These are phyloP conservation scores for Penicillium coprophilum DNA, from an alignment of 495 filamentous ascomycete species.

Conservation along the genomic window DNA sequence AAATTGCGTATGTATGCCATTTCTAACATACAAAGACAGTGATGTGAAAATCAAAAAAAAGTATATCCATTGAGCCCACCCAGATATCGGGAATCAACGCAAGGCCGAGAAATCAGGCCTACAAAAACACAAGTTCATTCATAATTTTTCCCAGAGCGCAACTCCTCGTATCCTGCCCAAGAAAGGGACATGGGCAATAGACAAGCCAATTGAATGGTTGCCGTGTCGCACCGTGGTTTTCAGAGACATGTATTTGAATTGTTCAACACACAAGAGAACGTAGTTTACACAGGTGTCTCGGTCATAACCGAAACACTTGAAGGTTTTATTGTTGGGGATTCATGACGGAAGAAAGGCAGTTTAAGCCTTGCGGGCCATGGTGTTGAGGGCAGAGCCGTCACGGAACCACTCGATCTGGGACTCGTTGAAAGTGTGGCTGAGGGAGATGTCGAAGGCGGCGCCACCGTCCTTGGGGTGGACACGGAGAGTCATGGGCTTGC, in stretches of 20 bases:
- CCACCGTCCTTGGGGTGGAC: slow-evolving; percentile 85
- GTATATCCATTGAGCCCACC: slow-evolving; percentile 51
- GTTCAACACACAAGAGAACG: slow-evolving; percentile 16
- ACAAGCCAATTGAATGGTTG: not conserved
- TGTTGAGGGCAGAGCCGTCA: slow-evolving; percentile 94
- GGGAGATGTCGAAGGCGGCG: slow-evolving; percentile 72
- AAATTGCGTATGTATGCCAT: slow-evolving; percentile 45
- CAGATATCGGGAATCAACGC: slow-evolving; percentile 37
- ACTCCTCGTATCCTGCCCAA: slow-evolving; percentile 37
- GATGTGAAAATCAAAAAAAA: slow-evolving; percentile 41
- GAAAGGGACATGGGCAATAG: slow-evolving; percentile 21
- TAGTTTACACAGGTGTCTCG: slow-evolving; percentile 12
- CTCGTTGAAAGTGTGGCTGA: slow-evolving; percentile 95
- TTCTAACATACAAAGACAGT: slow-evolving; percentile 45
- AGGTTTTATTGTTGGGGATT: slow-evolving; percentile 10
- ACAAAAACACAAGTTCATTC: slow-evolving; percentile 42
- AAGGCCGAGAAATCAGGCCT: slow-evolving; percentile 29
- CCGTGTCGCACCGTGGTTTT: not conserved
- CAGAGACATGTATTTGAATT: slow-evolving; percentile 14
- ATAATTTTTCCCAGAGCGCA: slow-evolving; percentile 41
- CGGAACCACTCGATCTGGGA: slow-evolving; percentile 98
- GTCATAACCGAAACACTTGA: slow-evolving; percentile 10
- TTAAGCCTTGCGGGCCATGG: slow-evolving; percentile 80
- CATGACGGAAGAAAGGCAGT: slow-evolving; percentile 16
- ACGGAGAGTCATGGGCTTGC: slow-evolving; percentile 87